A percentile compares a stretch with the other conserved stretches of the same genome.
phyloP scores from a whole-genome alignment of 2,329 filamentous ascomycete genomes.

The Colletotrichum gloeosporioides region DNA sequence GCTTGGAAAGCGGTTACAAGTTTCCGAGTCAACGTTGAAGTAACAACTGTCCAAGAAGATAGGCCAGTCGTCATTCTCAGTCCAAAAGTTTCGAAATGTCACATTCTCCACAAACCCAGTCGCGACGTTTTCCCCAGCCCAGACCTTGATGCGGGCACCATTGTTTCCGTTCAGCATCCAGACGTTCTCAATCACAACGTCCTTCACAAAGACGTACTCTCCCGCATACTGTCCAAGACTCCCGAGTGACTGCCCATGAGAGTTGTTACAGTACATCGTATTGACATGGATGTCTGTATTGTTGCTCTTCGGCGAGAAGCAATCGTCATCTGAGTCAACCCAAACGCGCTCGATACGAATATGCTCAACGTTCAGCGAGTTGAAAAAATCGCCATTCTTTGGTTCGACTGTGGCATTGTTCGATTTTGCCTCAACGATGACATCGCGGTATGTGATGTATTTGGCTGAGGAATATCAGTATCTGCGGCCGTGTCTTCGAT shows the following conservation, averaged over 20 bases:
- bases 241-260: conserved; percentile 63
- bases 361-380: conserved; percentile 61
- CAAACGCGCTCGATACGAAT: conserved; percentile 54
- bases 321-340: conserved; percentile 62
- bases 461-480: conserved; percentile 33
- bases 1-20: conserved; percentile 58
- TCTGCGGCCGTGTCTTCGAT: no score
- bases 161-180: conserved; percentile 57
- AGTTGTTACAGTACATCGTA: conserved; percentile 66
- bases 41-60: conserved; percentile 68
- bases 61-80: conserved; percentile 63
- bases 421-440: conserved; percentile 60
- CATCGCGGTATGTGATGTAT: conserved; percentile 57
- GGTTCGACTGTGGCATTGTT: conserved; percentile 47
- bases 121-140: conserved; percentile 62
- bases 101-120: conserved; percentile 67
- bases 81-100: conserved; percentile 64
- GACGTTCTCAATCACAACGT: conserved; percentile 64
- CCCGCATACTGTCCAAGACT: conserved; percentile 62
- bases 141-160: conserved; percentile 64
- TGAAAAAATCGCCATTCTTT: conserved; percentile 68
- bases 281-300: conserved; percentile 62
- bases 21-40: conserved; percentile 56
- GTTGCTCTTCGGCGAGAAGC: conserved; percentile 66
- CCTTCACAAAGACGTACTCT: conserved; percentile 58